Percentiles rank a stretch among this genome's conserved stretches.
phyloP scores from a whole-genome alignment of 1,284 basidiomycete species.

The Phellinidium pouzarii region DNA sequence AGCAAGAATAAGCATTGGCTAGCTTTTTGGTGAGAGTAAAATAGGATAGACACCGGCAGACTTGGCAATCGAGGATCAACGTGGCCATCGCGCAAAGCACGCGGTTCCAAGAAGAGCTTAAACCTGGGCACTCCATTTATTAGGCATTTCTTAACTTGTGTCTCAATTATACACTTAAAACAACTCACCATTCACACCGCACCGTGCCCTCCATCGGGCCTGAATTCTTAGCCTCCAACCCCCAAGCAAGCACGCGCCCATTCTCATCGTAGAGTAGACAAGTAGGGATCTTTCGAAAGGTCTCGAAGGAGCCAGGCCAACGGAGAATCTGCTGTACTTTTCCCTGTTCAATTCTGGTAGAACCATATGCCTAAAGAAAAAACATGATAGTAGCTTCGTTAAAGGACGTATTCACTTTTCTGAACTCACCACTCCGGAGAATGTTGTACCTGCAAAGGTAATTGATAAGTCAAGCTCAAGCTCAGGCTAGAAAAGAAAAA shows the following conservation, averaged over 20 bases:
- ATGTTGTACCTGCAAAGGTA: conserved; percentile 56
- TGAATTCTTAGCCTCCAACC: conserved; percentile 73
- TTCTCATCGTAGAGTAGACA: conserved; percentile 68
- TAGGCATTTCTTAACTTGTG: conserved; percentile 13
- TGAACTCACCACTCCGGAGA: conserved; percentile 68
- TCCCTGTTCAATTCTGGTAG: conserved; percentile 72
- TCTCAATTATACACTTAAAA: neutral
- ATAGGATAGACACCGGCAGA: conserved; percentile 50
- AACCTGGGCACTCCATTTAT: conserved; percentile 39
- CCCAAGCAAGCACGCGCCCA: conserved; percentile 70
- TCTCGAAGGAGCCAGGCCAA: conserved; percentile 75
- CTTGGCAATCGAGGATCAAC: conserved; percentile 70
- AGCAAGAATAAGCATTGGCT: neutral
- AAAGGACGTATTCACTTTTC: conserved; percentile 12
- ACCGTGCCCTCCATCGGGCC: conserved; percentile 56
- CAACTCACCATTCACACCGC: conserved; percentile 58
- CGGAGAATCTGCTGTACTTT: conserved; percentile 70
- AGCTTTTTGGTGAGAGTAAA: neutral
- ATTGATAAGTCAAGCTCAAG: conserved; percentile 15
- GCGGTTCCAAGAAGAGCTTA: conserved; percentile 77
- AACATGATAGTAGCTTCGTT: neutral
- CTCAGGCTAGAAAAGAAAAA: conserved; percentile 3
- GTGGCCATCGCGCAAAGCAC: conserved; percentile 60
- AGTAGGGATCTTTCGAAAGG: conserved; percentile 76
- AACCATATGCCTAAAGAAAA: conserved; percentile 58